phyloP scores from a whole-genome alignment of 2,329 filamentous ascomycete species.

The Penicillium palitans region DNA sequence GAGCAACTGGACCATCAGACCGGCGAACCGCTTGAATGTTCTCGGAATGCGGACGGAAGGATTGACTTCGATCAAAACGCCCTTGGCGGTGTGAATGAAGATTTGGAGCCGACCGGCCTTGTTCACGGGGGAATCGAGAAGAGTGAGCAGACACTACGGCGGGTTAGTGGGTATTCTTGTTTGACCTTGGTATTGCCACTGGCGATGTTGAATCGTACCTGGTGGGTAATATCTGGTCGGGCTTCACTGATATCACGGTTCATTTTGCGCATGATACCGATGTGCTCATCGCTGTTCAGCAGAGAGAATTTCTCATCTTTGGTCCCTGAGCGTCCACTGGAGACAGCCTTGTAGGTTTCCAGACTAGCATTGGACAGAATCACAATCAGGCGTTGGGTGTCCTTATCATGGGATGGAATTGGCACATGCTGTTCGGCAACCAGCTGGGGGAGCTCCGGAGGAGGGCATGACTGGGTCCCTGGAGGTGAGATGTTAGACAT shows the following conservation, averaged over 20 bases:
- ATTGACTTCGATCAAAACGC: constrained; percentile 95
- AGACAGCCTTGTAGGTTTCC: constrained; percentile 92
- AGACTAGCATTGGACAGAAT: constrained; percentile 96
- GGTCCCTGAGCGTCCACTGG: constrained; percentile 64
- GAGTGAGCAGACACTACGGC: constrained; percentile 84
- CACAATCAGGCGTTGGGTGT: constrained; percentile 87
- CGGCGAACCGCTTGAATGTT: constrained; percentile 98
- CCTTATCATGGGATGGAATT: constrained; percentile 82
- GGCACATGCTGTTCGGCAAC: constrained; percentile 89
- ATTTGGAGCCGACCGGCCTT: constrained; percentile 97
- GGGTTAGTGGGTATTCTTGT: constrained; percentile 9
- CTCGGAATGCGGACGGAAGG: constrained; percentile 96
- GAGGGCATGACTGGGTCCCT: constrained; percentile 94
- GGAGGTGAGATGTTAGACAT: constrained; percentile 34
- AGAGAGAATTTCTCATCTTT: constrained; percentile 93
- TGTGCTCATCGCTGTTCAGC: constrained; percentile 98
- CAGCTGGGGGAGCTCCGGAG: constrained; percentile 83
- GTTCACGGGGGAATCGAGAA: constrained; percentile 97
- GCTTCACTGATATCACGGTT: constrained; percentile 98
- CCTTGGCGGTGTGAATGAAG: constrained; percentile 97
- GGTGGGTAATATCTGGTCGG: constrained; percentile 95
- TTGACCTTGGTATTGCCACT: constrained; percentile 1
- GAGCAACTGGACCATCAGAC: constrained; percentile 96
- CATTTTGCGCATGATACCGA: constrained; percentile 99
- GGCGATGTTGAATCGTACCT: constrained; percentile 62